These are phyloP conservation scores for Leishmania tarentolae DNA, from an alignment of 208 protist species.

Conservation along the genomic window DNA sequence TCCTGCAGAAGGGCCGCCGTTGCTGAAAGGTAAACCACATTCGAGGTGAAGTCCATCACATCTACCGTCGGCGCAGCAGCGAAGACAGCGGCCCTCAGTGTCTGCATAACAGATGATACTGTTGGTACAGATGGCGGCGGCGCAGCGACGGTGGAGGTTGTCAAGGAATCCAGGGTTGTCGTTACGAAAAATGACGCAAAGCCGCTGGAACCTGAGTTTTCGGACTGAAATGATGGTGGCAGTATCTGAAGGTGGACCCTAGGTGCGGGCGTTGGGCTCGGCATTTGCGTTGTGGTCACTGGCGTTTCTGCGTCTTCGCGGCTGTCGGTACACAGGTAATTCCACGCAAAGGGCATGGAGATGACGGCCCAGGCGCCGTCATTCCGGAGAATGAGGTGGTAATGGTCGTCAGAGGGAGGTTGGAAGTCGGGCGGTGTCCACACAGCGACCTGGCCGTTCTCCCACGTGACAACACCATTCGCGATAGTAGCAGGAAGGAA, in stretches of 20 bases:
- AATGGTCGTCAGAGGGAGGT: slow-evolving; percentile 12
- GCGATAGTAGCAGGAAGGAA: slow-evolving; percentile 42
- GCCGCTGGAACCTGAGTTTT: slow-evolving; percentile 9
- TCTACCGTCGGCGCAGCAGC: slow-evolving; percentile 27
- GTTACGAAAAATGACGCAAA: slow-evolving; percentile 12
- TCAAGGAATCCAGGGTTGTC: slow-evolving; percentile 1
- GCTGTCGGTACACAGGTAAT: slow-evolving; percentile 50
- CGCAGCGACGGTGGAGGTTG: slow-evolving; percentile 23
- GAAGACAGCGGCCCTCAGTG: slow-evolving; percentile 22
- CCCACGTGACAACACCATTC: slow-evolving; percentile 32
- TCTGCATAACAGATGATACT: slow-evolving; percentile 29
- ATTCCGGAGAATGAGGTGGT: slow-evolving; percentile 37
- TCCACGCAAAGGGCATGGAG: slow-evolving; percentile 16
- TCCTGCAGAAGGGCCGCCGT: slow-evolving; percentile 25
- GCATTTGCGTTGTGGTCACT: slow-evolving; percentile 18
- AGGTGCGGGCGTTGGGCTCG: slow-evolving; percentile 8
- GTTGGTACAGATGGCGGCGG: slow-evolving; percentile 10
- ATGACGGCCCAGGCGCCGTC: slow-evolving; percentile 41
- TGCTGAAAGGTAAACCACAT: slow-evolving; percentile 28
- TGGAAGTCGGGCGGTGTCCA: slow-evolving; percentile 38
- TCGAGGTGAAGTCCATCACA: slow-evolving; percentile 42
- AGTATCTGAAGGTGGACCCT: background rate
- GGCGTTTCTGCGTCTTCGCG: slow-evolving; percentile 9
- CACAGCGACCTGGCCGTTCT: slow-evolving; percentile 35
- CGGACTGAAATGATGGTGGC: background rate